These are phyloP conservation scores for Cutaneotrichosporon mucoides DNA, from an alignment of 1,284 basidiomycete genomes.

Conservation along the genomic window DNA sequence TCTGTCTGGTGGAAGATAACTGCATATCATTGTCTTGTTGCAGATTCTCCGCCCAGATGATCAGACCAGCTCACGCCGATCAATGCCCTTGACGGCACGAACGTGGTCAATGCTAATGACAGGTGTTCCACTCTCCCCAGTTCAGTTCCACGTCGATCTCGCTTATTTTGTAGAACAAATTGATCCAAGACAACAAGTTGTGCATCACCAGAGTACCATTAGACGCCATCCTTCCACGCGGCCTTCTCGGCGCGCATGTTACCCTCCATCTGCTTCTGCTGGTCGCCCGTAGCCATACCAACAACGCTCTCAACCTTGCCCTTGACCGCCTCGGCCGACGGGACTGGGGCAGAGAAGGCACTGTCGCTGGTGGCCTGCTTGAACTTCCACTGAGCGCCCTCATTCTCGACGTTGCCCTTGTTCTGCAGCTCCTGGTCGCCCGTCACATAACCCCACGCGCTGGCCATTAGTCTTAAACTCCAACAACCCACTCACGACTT, in stretches of 20 bases:
- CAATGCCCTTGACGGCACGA: too few relatives aligned
- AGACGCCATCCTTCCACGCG: slow-evolving; percentile 40
- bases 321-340: slow-evolving; percentile 34
- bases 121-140: too few relatives aligned
- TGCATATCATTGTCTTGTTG: too few relatives aligned
- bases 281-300: slow-evolving; percentile 44
- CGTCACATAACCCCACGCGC: slow-evolving; percentile 43
- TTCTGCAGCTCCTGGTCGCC: slow-evolving; percentile 41
- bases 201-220: neutral
- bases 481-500: slow-evolving; percentile 36
- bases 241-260: slow-evolving; percentile 43
- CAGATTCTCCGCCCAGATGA: too few relatives aligned
- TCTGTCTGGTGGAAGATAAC: too few relatives aligned
- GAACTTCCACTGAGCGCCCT: slow-evolving; percentile 43
- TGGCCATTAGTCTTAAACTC: slow-evolving; percentile 5
- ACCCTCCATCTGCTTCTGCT: slow-evolving; percentile 44
- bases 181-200: too few relatives aligned
- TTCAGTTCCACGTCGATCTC: too few relatives aligned
- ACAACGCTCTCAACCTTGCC: slow-evolving; percentile 41
- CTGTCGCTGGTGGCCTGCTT: slow-evolving; percentile 32
- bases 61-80: too few relatives aligned
- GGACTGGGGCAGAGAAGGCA: slow-evolving; percentile 22
- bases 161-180: too few relatives aligned
- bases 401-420: slow-evolving; percentile 43
- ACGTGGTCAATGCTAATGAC: too few relatives aligned